Base-by-base conservation (phyloP, 768 basidiomycete genomes). In the Boletus rex-veris region DNA sequence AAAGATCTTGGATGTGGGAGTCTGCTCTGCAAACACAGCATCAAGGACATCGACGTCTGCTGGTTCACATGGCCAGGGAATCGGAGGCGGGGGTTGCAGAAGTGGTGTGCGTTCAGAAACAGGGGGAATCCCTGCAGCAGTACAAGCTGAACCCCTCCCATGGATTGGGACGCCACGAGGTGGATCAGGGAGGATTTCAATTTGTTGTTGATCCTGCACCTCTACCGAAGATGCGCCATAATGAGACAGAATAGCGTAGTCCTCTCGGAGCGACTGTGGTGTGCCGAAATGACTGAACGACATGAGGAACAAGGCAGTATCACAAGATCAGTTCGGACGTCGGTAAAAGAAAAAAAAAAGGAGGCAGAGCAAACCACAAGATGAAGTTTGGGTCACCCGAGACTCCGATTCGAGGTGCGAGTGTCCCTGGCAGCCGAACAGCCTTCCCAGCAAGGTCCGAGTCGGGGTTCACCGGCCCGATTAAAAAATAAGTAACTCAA, bases 221-320 rank as follows among this genome's bases (percentile, higher is more conserved):
- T 62, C 57, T 39, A 52, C 16, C 31, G 67, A 64, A 41, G 67
- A 54, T 18, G 72, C 72, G 6, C 76, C 75, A 60, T 75, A 81
- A 9, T 76, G 77, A 28, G 83, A 80, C 10, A 88, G 70, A 35
- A 85, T 73, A 7, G 82, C 84, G 58, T 85, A 84, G 71, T 86
- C 85, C 3, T 85, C 81, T 12, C 82, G 82, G 18, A 87, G 68
- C 2, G 85, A 85, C 9, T 55, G 64, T 2, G 65, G 63, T 11
- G 59, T 50, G 33, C 53, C 53, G 15, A 55, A 47, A 36, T 58
- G 64, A 45, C 24, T 46, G 53, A 57, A 42, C 18, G 64, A 65
- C 64, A 65, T 65, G 0, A 10, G 1, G 9, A 41, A 18, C n/a
- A 28, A 14, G 12, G 33, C 4, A 35, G 11, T n/a, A n/a, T n/a